Base-by-base conservation (phyloP, 2,329 filamentous ascomycete species). In the Botrytis fragariae region DNA sequence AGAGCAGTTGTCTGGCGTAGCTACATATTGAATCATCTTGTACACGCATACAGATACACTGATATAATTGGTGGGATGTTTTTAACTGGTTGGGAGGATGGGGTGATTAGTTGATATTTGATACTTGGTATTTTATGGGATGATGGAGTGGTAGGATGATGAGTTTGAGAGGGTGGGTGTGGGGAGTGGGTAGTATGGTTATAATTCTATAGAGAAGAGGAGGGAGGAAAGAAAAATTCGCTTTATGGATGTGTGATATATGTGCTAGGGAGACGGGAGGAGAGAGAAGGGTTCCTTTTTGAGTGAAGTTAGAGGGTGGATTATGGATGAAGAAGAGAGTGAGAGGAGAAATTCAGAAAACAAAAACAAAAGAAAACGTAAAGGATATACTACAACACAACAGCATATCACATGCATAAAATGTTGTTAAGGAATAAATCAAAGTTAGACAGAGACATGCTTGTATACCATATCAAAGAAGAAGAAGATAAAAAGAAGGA, bases 311-410 rank as follows among this genome's bases (percentile, higher is more conserved):
- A 20, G 44, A 44, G 6, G 18, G 44, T 45, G 7, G 18, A 20
- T 20, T 20, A 8, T 45, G 0, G 7, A 45, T 20, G 7, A 22
- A 20, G 44, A 10, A 4, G 48, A n/a, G 9, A 25, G 45, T 25
- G 10, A 25, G 45, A 48, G 45, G 45, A 4, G 45, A 25, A 8
- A 25, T 9, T 4, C 20, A 48, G 22, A 45, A 14, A 22, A 45
- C 14, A 42, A 42, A 45, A 20, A 45, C 2, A 45, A n/a, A n/a
- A n/a, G n/a, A 51, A 12, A 42, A 48, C 20, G 20, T 6, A n/a
- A 20, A n/a, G 5, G 0, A 51, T n/a, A n/a, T n/a, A n/a, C 12
- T 7, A n/a, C 25, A 16, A n/a, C 1, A 51, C 0, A 7, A 51
- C 1, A 14, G 12, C 10, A 51, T 2, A 25, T 25, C 12, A n/a